These are phyloP conservation scores for Pyrenula aspistea DNA, from an alignment of 495 filamentous ascomycete genomes.

Conservation along the genomic window DNA sequence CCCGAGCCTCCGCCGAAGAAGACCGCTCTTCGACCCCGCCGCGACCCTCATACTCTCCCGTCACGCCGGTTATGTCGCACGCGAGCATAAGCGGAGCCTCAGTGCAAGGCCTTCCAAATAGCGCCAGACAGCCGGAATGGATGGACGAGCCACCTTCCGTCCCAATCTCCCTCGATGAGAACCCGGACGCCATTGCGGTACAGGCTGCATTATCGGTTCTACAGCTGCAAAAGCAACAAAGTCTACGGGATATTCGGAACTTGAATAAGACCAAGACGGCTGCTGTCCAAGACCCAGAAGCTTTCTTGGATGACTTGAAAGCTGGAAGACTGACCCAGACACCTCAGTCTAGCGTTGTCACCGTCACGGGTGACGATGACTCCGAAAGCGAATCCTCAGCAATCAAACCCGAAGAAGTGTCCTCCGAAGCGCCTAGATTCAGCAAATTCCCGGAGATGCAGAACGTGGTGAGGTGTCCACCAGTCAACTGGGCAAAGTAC, in stretches of 20 bases:
- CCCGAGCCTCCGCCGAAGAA: slow-evolving; percentile 1
- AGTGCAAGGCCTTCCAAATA: background rate
- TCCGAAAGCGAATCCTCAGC: slow-evolving; percentile 12
- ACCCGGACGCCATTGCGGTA: slow-evolving; percentile 76
- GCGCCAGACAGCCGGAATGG: background rate
- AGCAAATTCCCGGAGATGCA: slow-evolving; percentile 62
- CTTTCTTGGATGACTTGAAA: slow-evolving; percentile 50
- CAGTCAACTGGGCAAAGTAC: slow-evolving; percentile 87
- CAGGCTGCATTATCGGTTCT: slow-evolving; percentile 69
- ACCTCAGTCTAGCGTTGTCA: slow-evolving; percentile 24
- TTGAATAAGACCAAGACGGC: slow-evolving; percentile 50
- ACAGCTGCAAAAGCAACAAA: slow-evolving; percentile 69
- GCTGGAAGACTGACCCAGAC: slow-evolving; percentile 37
- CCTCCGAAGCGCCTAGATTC: slow-evolving; percentile 17
- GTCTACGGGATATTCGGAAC: slow-evolving; percentile 53
- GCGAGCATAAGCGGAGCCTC: background rate
- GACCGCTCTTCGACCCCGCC: slow-evolving; percentile 29
- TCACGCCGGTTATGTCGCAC: slow-evolving; percentile 22
- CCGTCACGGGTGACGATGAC: slow-evolving; percentile 28
- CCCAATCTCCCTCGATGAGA: slow-evolving; percentile 63
- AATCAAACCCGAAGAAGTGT: slow-evolving; percentile 15
- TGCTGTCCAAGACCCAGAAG: slow-evolving; percentile 55
- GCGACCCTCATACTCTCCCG: slow-evolving; percentile 34
- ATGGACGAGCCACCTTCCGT: slow-evolving; percentile 36
- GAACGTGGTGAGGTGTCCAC: slow-evolving; percentile 70